Base-by-base conservation (phyloP, 192 early-diverging fungal genomes). In the Chytriomyces confervae region DNA sequence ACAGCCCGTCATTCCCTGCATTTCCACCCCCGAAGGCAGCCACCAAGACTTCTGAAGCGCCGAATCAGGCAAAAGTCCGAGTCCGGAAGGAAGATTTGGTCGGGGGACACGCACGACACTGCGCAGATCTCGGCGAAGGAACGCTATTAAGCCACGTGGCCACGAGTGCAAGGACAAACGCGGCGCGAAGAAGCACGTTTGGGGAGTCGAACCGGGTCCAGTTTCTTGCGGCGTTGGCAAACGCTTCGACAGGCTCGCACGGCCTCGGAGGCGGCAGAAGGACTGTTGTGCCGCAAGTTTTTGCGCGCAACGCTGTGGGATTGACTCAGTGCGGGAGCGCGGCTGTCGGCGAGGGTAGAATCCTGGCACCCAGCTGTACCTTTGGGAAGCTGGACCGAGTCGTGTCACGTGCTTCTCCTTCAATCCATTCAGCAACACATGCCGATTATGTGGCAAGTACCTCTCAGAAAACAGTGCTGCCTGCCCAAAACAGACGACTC, bases 281-380 rank as follows among this genome's bases (percentile, higher is more conserved):
- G 16, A 57, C 53, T 20, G 16, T 57, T 57, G 20, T n/a, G 53
- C 53, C 53, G 1, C 16, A 57, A 57, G 53, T 57, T 13, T 13
- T n/a, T 20, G 20, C 13, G 5, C 16, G 16, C 16, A 57, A 57
- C 53, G 53, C 53, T 0, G 53, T 57, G 53, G 53, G 53, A 57
- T 57, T 57, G 53, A 57, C 53, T 57, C 53, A 57, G 53, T 57
- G 53, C 53, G 53, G 53, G 5, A 57, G 53, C 53, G 53, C 53
- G 13, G 53, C 53, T n/a, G 20, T 20, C 13, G 53, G 53, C 3
- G 53, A 57, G 53, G 53, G 53, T n/a, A 13, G 53, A 57, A 57
- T 57, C 20, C 20, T 57, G 20, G 53, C 53, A 20, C 53, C 53
- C 20, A n/a, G 53, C 20, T 57, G 53, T 5, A 57, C 53, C 13